A percentile compares a stretch with the other conserved stretches of the same genome.
These are phyloP conservation scores for Rhizophagus prolifer DNA, from an alignment of 192 early-diverging fungal species.

Conservation along the genomic window DNA sequence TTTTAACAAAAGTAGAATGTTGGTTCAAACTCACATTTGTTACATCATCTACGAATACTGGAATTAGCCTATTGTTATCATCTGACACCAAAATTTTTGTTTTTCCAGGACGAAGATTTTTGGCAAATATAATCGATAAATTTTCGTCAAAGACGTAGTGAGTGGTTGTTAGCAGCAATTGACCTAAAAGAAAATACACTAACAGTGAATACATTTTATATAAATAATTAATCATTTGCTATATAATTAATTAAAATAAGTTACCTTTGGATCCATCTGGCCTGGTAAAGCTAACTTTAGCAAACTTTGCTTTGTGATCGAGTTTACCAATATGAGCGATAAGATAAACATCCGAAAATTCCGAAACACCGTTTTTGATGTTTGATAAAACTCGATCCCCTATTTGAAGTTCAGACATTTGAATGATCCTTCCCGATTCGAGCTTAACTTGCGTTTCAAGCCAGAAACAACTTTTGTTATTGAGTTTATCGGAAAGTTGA, in stretches of 20 bases:
- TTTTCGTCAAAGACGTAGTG: background rate
- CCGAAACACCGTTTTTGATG: background rate
- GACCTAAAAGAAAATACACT: background rate
- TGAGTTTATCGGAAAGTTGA: too few relatives aligned
- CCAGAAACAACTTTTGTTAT: background rate
- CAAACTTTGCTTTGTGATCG: background rate
- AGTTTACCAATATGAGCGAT: background rate
- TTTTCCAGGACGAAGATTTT: background rate
- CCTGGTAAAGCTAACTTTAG: background rate
- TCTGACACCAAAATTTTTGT: background rate
- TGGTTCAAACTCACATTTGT: background rate
- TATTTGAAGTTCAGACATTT: slow-evolving; percentile 4
- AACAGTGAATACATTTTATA: background rate
- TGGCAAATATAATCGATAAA: background rate
- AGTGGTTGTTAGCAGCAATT: background rate
- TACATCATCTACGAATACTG: background rate
- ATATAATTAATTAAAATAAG: background rate
- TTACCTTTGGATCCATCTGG: background rate
- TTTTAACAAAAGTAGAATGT: background rate
- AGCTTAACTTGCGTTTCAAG: background rate
- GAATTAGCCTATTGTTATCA: background rate
- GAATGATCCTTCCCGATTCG: background rate
- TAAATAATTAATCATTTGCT: too few relatives aligned
- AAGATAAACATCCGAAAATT: background rate
- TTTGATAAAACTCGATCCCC: background rate